Evolutionary conservation across 495 filamentous ascomycete genomes (phyloP).

Genomic region (Oidiodendron maius): DNA sequence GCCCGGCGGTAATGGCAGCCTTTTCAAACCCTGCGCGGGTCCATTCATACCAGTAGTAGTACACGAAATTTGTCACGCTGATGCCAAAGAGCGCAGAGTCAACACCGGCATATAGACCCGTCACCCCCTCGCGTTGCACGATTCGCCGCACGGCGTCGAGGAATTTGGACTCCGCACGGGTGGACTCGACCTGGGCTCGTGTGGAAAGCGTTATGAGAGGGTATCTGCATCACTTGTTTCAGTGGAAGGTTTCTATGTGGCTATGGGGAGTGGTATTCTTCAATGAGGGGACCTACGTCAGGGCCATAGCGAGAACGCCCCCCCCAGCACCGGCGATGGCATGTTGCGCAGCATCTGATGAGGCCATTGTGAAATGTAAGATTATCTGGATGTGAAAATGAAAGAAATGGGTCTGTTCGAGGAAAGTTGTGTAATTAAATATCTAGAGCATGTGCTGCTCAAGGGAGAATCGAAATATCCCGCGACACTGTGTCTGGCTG

Average conservation of each 20-base stretch:
- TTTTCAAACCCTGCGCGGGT: conserved; percentile 83
- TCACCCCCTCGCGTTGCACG: conserved; percentile 81
- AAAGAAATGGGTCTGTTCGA: no score
- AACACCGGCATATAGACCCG: conserved; percentile 82
- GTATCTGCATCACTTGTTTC: no score
- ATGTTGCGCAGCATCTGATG: conserved; percentile 77
- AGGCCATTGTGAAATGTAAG: conserved; percentile 10
- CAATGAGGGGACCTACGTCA: conserved; percentile 57
- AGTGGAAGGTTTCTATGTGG: background rate
- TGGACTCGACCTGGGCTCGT: conserved; percentile 94
- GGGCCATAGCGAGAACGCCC: conserved; percentile 87
- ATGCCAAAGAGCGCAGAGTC: conserved; percentile 94
- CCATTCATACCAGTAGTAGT: conserved; percentile 99
- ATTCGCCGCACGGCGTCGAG: conserved; percentile 79
- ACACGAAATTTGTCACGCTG: conserved; percentile 97
- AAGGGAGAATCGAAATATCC: background rate
- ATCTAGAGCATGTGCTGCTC: background rate
- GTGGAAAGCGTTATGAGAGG: conserved; percentile 97
- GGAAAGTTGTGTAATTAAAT: no score
- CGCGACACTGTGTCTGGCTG: background rate
- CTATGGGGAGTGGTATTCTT: background rate
- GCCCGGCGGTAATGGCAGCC: conserved; percentile 68
- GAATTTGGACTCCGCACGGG: conserved; percentile 77
- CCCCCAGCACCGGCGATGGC: conserved; percentile 84
- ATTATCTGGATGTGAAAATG: background rate